Evolutionary conservation across 495 filamentous ascomycete species (phyloP), one percentile per base, ranked within the genome.

Genomic region (Penicillium bovifimosum): DNA sequence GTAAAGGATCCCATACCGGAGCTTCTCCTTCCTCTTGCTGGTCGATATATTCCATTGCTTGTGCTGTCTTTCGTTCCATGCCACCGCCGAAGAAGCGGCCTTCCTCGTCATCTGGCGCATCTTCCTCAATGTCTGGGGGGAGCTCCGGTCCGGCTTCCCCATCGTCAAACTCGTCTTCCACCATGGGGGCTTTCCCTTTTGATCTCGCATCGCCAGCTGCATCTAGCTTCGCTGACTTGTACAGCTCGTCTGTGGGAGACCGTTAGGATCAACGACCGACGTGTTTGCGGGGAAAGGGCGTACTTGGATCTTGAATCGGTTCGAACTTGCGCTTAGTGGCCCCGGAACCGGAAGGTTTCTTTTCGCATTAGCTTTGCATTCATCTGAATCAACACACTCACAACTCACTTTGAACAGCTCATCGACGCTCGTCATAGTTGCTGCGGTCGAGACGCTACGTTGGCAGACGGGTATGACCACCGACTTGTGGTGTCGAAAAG

Each of bases 51-150:
- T 97, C 86, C 64, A 99, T 80, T n/a, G 91, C 89, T 52, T 92
- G 82, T 3, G 81, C 83, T 50, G 93, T 90, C 50, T 86, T 79
- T 28, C 81, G 79, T 26, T 86, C 88, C 56, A 97, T 85, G 38
- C 93, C 93, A 49, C 90, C 88, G 38, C 92, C 93, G 61, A 95
- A 97, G 75, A 99, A 99, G 42, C 93, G 83, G 0, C 92, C 91
- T 52, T 91, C 93, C 47, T 95, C 88, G 62, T 96, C 92, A 61
- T 95, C 91, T 28, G 80, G 79, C 13, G 68, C 61, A 50, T 78
- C 76, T 47, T 78, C 80, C 29, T 78, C 74, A 40, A 74, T 71
- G 59, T 86, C 81, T 1, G 84, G 83, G 1, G 90, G 90, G 11
- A 86, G 62, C 29, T 83, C 76, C 5, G 87, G 86, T 5, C 86